These are phyloP conservation scores for Colletotrichum sp. DNA, from an alignment of 2,329 filamentous ascomycete species.

Conservation along the genomic window DNA sequence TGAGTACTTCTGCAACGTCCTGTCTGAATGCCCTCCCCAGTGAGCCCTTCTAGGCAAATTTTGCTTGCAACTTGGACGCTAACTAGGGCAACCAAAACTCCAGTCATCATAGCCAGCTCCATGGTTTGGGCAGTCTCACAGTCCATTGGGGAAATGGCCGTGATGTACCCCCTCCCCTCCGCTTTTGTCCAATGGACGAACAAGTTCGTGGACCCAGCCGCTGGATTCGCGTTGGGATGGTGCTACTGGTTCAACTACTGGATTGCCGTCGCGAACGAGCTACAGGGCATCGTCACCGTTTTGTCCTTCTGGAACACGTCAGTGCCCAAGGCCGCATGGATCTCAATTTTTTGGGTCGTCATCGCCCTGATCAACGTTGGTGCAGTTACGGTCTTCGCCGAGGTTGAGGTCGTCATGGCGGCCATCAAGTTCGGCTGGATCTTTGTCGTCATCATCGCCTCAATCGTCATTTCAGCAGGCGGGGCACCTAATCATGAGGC, in stretches of 20 bases:
- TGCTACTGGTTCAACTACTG: conserved; percentile 49
- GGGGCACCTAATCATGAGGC: conserved; percentile 36
- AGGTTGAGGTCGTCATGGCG: conserved; percentile 47
- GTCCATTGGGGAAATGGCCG: conserved; percentile 50
- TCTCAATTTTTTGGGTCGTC: conserved; percentile 46
- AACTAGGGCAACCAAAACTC: neutral
- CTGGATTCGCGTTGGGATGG: conserved; percentile 50
- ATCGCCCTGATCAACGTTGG: conserved; percentile 42
- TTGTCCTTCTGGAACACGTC: conserved; percentile 46
- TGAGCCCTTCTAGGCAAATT: conserved; percentile 8
- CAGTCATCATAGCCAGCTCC: conserved; percentile 39
- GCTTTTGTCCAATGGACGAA: conserved; percentile 52
- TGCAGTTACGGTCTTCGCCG: conserved; percentile 46
- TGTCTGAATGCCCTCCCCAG: neutral
- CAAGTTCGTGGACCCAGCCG: conserved; percentile 46
- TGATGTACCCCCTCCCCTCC: conserved; percentile 49
- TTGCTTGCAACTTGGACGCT: too few relatives aligned
- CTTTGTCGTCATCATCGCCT: conserved; percentile 49
- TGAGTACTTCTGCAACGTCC: neutral
- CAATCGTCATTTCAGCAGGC: conserved; percentile 46
- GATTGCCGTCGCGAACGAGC: conserved; percentile 49
- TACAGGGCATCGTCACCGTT: conserved; percentile 43
- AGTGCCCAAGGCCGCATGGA: conserved; percentile 43
- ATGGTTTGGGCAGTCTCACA: conserved; percentile 51
- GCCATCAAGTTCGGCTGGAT: conserved; percentile 52